Conservation (phyloP, 371 early-diverging fungal genomes). For the Ordospora pajunii region DNA sequence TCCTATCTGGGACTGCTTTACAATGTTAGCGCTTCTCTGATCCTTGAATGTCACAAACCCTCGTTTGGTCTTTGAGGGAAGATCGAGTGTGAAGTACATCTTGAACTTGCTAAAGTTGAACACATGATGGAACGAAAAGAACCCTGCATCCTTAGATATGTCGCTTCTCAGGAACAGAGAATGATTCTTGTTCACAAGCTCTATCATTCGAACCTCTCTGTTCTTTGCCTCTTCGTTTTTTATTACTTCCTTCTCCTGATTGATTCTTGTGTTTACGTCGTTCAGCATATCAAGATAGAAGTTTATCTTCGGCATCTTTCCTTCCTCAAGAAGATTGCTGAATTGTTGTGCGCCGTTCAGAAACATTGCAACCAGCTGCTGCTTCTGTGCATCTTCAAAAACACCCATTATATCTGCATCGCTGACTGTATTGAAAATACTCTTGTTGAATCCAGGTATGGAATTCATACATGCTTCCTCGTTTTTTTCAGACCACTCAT, state of each 20-base stretch:
- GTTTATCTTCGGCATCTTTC: background rate
- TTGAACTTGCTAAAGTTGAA: conserved; percentile 33
- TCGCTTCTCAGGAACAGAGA: conserved; percentile 40
- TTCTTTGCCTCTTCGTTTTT: conserved; percentile 1
- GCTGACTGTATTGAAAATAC: background rate
- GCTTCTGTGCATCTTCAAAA: conserved; percentile 29
- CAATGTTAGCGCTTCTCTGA: conserved; percentile 39
- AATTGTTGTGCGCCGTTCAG: conserved; percentile 12
- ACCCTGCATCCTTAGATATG: conserved; percentile 42
- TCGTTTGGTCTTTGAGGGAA: conserved; percentile 49
- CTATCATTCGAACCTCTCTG: conserved; percentile 10
- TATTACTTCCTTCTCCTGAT: conserved; percentile 31
- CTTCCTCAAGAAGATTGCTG: background rate
- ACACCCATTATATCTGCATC: background rate
- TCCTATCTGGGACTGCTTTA: conserved; percentile 56
- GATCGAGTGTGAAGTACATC: conserved; percentile 48
- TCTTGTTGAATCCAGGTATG: conserved; percentile 15
- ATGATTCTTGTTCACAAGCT: conserved; percentile 5
- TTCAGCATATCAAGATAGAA: conserved; percentile 32
- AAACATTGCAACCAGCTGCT: conserved; percentile 29
- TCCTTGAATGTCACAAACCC: conserved; percentile 60
- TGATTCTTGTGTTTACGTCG: conserved; percentile 16
- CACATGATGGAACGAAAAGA: conserved; percentile 51
- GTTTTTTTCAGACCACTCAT: conserved; percentile 35
- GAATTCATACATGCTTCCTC: conserved; percentile 12